phyloP scores from a whole-genome alignment of 129 eudicot species.

The Logfia minima region DNA sequence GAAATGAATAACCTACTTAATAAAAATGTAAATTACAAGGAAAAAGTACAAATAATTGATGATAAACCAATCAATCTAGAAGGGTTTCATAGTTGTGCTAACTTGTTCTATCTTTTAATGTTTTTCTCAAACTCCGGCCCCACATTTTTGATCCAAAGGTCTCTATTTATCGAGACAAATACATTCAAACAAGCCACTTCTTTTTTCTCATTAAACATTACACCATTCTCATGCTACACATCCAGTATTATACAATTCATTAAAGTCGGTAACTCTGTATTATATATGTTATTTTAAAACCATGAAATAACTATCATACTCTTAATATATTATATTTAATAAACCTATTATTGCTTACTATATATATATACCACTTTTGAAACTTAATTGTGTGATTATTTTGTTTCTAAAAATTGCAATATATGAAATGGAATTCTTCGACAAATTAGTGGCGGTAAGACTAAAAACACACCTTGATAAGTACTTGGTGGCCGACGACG shows the following conservation, averaged over 20 bases:
- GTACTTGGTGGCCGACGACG: conserved; percentile 71
- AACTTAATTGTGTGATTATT: not conserved
- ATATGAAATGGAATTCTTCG: conserved; percentile 58
- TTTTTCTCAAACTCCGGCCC: conserved; percentile 17
- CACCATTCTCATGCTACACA: not conserved
- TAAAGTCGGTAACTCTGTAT: not conserved
- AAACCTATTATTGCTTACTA: not conserved
- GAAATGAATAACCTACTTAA: too few relatives aligned
- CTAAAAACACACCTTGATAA: conserved; percentile 62
- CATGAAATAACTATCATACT: not conserved
- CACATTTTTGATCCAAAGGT: not conserved
- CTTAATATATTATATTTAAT: too few relatives aligned
- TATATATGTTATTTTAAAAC: not conserved
- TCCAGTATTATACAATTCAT: not conserved
- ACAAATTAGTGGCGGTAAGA: conserved; percentile 52
- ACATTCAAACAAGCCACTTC: conserved; percentile 33
- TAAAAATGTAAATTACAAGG: not conserved
- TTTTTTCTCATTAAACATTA: conserved; percentile 26
- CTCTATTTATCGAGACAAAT: conserved; percentile 24
- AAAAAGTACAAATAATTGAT: too few relatives aligned
- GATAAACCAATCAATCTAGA: not conserved
- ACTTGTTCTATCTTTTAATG: conserved; percentile 15
- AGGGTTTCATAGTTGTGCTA: conserved; percentile 3
- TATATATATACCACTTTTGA: not conserved
- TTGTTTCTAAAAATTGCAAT: not conserved